Base-by-base conservation (phyloP, 2,329 filamentous ascomycete species). In the Madurella mycetomatis region DNA sequence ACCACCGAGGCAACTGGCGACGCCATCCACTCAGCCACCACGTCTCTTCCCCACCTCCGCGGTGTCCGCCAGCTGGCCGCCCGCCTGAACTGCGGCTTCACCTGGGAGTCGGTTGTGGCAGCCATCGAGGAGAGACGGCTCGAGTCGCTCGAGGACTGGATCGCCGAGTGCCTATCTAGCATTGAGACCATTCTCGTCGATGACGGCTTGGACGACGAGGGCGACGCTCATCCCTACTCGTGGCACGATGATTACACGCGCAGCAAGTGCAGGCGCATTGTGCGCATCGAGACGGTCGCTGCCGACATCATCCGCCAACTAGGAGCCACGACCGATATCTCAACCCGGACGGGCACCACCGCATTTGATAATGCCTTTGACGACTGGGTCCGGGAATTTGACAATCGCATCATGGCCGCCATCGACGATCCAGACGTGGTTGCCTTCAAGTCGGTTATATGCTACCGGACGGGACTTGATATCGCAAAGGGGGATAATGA, bases 361-460 rank as follows among this genome's bases (percentile, higher is more conserved):
- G 66, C 69, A 11, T 70, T 73, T 31, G 68, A 76, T 11, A 62
- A 67, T 1, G 66, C 70, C 12, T 75, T 75, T 47, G 66, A 71
- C 9, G 60, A 65, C n/a, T 79, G 83, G 62, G 69, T 78, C 12
- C 69, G 70, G 2, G 72, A 75, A 4, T 84, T 85, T 54, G 72
- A 75, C 49, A 65, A 69, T 2, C 69, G 75, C 19, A 84, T 94
- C 37, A 65, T 72, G 11, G 69, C 75, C 1, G 78, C 82, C 2
- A 75, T 91, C 25, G 72, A 76, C 0, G 85, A 94, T 64, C 72
- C 80, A 0, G 78, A 85, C 16, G 84, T 95, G 1, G 88, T 83
- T 1, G 90, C 81, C 2, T 95, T 95, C 78, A 94, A 95, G 69
- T 88, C 85, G 1, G 83, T 92, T 47, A 82, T 95, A 52, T 92